These are phyloP conservation scores for Chaetomium strumarium DNA, from an alignment of 2,329 filamentous ascomycete genomes.

Conservation along the genomic window DNA sequence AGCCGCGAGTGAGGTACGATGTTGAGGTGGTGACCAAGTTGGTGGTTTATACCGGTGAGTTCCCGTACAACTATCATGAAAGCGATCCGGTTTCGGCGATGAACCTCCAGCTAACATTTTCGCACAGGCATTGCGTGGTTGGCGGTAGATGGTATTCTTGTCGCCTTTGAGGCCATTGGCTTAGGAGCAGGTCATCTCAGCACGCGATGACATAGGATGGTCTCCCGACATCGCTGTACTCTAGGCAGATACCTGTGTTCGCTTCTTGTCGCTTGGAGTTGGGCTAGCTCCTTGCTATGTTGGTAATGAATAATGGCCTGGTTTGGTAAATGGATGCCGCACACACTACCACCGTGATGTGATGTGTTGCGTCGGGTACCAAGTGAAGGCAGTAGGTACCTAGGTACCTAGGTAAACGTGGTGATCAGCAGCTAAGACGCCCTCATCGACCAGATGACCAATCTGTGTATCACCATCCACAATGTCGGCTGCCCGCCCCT, in stretches of 20 bases:
- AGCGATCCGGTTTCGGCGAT: background rate
- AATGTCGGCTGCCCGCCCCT: no score
- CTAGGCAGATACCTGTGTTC: background rate
- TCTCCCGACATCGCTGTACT: background rate
- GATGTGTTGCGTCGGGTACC: no score
- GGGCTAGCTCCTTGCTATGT: background rate
- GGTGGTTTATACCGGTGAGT: constrained; percentile 79
- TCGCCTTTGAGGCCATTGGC: constrained; percentile 61
- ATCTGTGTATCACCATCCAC: no score
- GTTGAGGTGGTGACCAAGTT: constrained; percentile 98
- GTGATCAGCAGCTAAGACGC: no score
- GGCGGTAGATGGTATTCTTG: constrained; percentile 67
- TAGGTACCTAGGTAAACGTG: no score
- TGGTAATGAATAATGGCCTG: background rate
- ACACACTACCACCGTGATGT: no score
- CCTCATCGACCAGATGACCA: no score
- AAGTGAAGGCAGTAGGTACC: no score
- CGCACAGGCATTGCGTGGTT: constrained; percentile 68
- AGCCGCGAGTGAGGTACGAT: constrained; percentile 87
- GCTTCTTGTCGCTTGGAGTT: constrained; percentile 4
- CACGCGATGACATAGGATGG: background rate
- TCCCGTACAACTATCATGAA: background rate
- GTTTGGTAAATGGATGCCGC: no score
- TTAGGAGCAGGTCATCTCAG: constrained; percentile 38
- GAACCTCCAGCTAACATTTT: constrained; percentile 17